Conservation (phyloP, 805 yeast species). For the Ogataea ganodermae region DNA sequence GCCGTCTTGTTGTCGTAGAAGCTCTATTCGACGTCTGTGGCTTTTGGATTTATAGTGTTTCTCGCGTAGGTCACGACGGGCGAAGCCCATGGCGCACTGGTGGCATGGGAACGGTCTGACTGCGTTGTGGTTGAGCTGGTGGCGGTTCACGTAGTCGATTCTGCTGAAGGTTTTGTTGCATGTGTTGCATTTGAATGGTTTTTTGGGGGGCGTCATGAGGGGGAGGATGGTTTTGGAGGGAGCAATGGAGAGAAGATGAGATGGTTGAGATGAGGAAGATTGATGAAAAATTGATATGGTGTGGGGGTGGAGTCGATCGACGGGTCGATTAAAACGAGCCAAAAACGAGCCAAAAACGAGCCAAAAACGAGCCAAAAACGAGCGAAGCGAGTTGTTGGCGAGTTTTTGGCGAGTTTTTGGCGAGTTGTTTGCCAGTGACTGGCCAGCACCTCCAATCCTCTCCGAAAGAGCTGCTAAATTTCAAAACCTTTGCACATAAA, state of each 20-base stretch:
- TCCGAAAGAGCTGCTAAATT: no score
- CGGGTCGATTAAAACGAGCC: neutral
- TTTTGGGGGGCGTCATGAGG: neutral
- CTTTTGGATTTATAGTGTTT: slow-evolving; percentile 33
- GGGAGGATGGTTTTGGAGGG: neutral
- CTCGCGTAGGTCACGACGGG: slow-evolving; percentile 36
- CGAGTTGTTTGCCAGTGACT: neutral
- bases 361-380: neutral
- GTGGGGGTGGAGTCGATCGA: no score
- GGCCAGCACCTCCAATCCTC: no score
- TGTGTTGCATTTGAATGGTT: slow-evolving; percentile 10
- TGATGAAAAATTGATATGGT: no score
- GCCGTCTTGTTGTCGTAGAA: slow-evolving; percentile 7
- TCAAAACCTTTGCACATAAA: no score
- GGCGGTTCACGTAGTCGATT: slow-evolving; percentile 33
- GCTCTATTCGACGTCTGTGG: slow-evolving; percentile 21
- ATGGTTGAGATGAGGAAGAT: no score
- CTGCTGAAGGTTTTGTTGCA: slow-evolving; percentile 17
- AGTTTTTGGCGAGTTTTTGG: neutral
- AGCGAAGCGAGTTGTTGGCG: neutral
- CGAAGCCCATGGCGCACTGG: slow-evolving; percentile 31
- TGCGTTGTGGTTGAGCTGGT: slow-evolving; percentile 33
- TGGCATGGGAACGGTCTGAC: slow-evolving; percentile 33
- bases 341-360: neutral
- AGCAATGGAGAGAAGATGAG: neutral